Conservation (phyloP, 164 flowering plant genomes). For the Vitis rotundifolia region DNA sequence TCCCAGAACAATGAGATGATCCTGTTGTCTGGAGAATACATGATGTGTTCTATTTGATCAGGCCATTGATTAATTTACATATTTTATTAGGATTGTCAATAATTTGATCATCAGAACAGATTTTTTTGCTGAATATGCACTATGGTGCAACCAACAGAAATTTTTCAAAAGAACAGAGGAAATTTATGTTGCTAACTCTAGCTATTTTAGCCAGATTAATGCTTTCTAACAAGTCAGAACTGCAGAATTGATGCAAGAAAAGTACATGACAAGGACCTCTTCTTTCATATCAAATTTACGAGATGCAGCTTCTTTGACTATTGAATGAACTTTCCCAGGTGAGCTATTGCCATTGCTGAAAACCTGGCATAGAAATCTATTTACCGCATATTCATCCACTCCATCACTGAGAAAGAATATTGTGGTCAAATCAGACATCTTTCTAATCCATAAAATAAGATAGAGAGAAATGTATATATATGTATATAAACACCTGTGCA, state of each 20-base stretch:
- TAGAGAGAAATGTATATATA: background rate
- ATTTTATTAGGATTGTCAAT: too few species aligned
- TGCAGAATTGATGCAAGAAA: background rate
- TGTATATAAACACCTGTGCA: slow-evolving; percentile 53
- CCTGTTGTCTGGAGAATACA: too few species aligned
- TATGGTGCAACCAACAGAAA: too few species aligned
- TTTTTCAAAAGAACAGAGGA: too few species aligned
- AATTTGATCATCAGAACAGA: too few species aligned
- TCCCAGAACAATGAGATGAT: too few species aligned
- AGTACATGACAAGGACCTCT: slow-evolving; percentile 54
- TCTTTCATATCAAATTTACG: slow-evolving; percentile 92
- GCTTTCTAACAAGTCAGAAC: background rate
- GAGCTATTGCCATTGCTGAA: slow-evolving; percentile 35
- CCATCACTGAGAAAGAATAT: slow-evolving; percentile 71
- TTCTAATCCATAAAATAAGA: background rate
- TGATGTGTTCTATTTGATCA: too few species aligned
- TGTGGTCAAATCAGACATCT: slow-evolving; percentile 6
- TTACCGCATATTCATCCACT: slow-evolving; percentile 82
- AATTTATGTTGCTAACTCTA: too few species aligned
- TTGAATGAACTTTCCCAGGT: slow-evolving; percentile 52
- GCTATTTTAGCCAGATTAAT: too few species aligned
- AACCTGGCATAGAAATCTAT: slow-evolving; percentile 68
- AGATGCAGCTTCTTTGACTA: slow-evolving; percentile 74
- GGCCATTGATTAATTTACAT: too few species aligned
- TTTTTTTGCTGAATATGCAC: too few species aligned